These are phyloP conservation scores for Pseudocercospora pini-densiflorae DNA, from an alignment of 2,329 filamentous ascomycete genomes.

Conservation along the genomic window DNA sequence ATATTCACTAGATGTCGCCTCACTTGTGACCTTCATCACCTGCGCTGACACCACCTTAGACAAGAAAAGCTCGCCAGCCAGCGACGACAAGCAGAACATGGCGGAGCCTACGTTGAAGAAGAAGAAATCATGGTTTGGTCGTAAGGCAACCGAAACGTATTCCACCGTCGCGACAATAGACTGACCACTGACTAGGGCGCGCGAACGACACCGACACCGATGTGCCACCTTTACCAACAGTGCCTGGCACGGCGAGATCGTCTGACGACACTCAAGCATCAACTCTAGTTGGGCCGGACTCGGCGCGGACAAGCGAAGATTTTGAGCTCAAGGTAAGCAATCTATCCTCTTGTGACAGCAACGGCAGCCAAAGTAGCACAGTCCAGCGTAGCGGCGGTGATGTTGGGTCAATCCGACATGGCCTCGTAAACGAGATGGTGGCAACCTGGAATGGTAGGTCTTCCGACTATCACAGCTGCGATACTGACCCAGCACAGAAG, in stretches of 20 bases:
- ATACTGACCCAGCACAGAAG: neutral
- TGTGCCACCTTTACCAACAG: neutral
- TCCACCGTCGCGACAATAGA: neutral
- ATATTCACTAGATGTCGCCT: slow-evolving; percentile 2
- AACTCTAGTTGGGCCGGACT: neutral
- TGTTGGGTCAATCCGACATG: neutral
- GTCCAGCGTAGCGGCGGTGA: neutral
- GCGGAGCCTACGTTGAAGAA: slow-evolving; percentile 3
- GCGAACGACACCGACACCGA: neutral
- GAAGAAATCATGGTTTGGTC: slow-evolving; percentile 11
- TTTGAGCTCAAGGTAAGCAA: slow-evolving; percentile 3
- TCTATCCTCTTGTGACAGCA: neutral
- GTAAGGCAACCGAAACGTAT: neutral
- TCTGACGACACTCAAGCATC: slow-evolving; percentile 2
- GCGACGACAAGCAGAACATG: slow-evolving; percentile 4
- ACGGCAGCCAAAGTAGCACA: neutral
- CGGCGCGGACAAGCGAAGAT: neutral
- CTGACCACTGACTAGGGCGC: neutral
- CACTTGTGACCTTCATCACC: slow-evolving; percentile 8
- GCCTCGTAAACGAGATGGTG: neutral
- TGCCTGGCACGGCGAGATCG: neutral
- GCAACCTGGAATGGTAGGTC: neutral
- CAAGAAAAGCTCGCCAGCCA: neutral
- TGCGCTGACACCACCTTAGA: slow-evolving; percentile 10
- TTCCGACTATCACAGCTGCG: neutral